Base-by-base conservation (phyloP, 192 early-diverging fungal genomes). In the Coemansia sp. region DNA sequence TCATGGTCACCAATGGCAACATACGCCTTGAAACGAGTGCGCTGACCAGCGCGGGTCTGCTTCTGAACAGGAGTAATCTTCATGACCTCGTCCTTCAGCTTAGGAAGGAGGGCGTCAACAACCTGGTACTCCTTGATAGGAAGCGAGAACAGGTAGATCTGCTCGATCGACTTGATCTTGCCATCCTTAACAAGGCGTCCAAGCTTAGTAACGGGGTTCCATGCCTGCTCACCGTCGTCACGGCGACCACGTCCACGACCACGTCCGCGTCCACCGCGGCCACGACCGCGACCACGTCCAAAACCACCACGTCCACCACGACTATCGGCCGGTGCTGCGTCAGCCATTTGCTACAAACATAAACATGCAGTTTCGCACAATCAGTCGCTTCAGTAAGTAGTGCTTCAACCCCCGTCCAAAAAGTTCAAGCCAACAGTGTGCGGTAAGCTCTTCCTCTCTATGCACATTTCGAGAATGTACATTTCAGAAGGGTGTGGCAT, bases 41-140 rank as follows among this genome's bases (percentile, higher is more conserved):
- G 92, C 87, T 98, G 96, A 90, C 96, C 96, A 71, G 96, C 96
- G 83, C 92, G 90, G 80, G 96, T 98, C 86, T 98, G 96, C 91
- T 98, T 98, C 89, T 98, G 96, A 69, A 98, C 96, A 59, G 96
- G 96, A 86, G 94, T 96, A 77, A 98, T 95, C 90, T 98, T 98
- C 96, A 98, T 98, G 64, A 98, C 96, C 86, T 98, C 92, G 84
- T 98, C 96, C 91, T 94, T 94, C 69, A 98, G 89, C 78, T 88
- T 87, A 79, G 92, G 92, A 49, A 98, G 84, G 90, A 98, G 95
- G 78, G 83, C 84, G 80, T 98, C 96, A 71, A 98, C 89, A 65
- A 98, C 92, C 87, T 98, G 96, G 90, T 92, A 98, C 85, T 98
- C 96, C 90, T 98, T 98, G 89, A 98, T 92, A 64, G 96, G 94